Conservation (phyloP, 768 basidiomycete species). For the Lentinula sp. region DNA sequence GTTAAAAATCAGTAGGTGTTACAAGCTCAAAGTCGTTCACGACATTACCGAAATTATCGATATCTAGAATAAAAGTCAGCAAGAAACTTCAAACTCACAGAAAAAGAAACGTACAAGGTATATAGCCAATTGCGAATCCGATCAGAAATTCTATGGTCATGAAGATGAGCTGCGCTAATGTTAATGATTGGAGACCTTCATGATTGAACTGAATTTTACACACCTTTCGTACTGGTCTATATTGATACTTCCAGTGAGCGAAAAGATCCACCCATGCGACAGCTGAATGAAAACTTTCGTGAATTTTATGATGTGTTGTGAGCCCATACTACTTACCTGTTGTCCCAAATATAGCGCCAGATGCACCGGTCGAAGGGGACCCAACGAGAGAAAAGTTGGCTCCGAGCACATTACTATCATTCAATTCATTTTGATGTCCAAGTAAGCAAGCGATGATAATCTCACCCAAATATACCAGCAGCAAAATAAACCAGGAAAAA, state of each 20-base stretch:
- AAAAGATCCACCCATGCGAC: conserved; percentile 85
- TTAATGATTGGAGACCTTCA: not conserved
- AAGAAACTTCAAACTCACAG: not conserved
- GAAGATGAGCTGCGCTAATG: conserved; percentile 57
- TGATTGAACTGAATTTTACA: not conserved
- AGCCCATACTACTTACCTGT: conserved; percentile 47
- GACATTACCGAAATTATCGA: conserved; percentile 82
- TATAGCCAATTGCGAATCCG: conserved; percentile 79
- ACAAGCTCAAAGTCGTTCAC: not conserved
- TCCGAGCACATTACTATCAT: conserved; percentile 71
- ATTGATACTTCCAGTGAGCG: conserved; percentile 88
- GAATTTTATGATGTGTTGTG: not conserved
- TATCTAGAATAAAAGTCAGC: conserved; percentile 35
- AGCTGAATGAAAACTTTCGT: conserved; percentile 19
- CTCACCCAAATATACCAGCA: conserved; percentile 87
- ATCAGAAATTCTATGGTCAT: conserved; percentile 85
- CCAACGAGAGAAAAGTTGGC: conserved; percentile 92
- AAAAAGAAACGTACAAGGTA: conserved; percentile 54
- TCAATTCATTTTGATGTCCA: not conserved
- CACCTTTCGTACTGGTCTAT: conserved; percentile 76
- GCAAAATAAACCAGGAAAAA: conserved; percentile 86
- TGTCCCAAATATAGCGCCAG: conserved; percentile 89
- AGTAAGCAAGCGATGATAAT: conserved; percentile 6
- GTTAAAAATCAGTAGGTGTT: not conserved
- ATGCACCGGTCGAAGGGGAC: conserved; percentile 84